Base-by-base conservation (phyloP, 805 yeast genomes). In the Saccharomycopsis babjevae region DNA sequence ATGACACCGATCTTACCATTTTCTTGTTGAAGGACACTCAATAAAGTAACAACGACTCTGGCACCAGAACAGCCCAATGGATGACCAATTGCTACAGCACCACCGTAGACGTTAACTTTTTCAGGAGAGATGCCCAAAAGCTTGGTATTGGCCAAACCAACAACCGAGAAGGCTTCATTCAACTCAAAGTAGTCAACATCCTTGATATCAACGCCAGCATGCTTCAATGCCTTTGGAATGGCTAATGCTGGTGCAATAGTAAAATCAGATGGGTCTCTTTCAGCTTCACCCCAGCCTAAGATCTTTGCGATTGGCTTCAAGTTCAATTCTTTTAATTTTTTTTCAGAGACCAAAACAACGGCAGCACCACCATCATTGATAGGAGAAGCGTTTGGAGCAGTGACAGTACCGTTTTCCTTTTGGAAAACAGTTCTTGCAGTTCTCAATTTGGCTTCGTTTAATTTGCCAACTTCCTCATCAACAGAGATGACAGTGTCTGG, bases 311-410 rank as follows among this genome's bases (percentile, higher is more conserved):
- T 73, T 66, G 99, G 99, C 72, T 79, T 90, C 71, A 94, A 78
- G 55, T 87, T 86, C 68, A 91, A 83, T 80, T 92, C 97, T 73
- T 84, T 83, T 69, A 92, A 80, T 78, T 92, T 91, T 65, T 77
- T 77, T 72, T 83, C 97, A 62, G 96, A 88, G 58, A 90, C 94
- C 67, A 94, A 80, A 54, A 94, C 79, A 43, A 94, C 83, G 57
- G 98, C 98, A 60, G 98, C 97, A 73, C 90, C 98, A 76, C 99
- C 99, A 74, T 94, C 99, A 74, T 93, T 94, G 70, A 94, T 80
- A 70, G 96, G 90, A 34, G 97, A 90, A 34, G 98, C 96, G 73
- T 94, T 96, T 68, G 97, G 96, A 30, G 97, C 98, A 46, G 99
- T 93, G 64, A 94, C 93, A 50, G 97, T 89, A 72, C 98, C 99